phyloP scores from a whole-genome alignment of 768 basidiomycete species.

The Lactarius vividus region DNA sequence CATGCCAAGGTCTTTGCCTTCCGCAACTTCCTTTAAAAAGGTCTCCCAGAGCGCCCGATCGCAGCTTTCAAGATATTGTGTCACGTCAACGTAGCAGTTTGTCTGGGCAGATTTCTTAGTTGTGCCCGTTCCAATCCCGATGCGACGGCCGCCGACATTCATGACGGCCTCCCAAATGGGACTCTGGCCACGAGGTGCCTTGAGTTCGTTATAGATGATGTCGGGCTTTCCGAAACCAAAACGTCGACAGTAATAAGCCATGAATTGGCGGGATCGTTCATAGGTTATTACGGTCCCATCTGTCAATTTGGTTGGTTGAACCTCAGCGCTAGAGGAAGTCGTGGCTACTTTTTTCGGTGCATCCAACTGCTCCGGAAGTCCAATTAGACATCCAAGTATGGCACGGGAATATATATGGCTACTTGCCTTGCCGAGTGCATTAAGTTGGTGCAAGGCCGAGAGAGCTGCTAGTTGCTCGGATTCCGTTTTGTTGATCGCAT shows the following conservation, averaged over 20 bases:
- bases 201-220: constrained; percentile 49
- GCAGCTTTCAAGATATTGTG: constrained; percentile 80
- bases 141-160: constrained; percentile 70
- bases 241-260: constrained; percentile 90
- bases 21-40: constrained; percentile 58
- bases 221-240: constrained; percentile 75
- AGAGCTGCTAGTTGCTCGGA: constrained; percentile 76
- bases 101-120: constrained; percentile 71
- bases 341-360: constrained; percentile 10
- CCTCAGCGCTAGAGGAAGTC: background rate
- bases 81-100: constrained; percentile 83
- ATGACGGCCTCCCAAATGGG: constrained; percentile 68
- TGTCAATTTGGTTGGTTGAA: constrained; percentile 36
- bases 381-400: background rate
- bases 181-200: constrained; percentile 30
- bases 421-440: constrained; percentile 60
- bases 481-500: constrained; percentile 54
- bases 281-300: constrained; percentile 63
- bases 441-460: constrained; percentile 69
- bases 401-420: constrained; percentile 24
- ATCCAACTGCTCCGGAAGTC: constrained; percentile 1
- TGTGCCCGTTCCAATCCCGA: constrained; percentile 71
- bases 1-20: constrained; percentile 66
- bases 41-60: constrained; percentile 77
- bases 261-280: constrained; percentile 80